These are phyloP conservation scores for Neurospora sublineolata DNA, from an alignment of 495 filamentous ascomycete genomes.

Conservation along the genomic window DNA sequence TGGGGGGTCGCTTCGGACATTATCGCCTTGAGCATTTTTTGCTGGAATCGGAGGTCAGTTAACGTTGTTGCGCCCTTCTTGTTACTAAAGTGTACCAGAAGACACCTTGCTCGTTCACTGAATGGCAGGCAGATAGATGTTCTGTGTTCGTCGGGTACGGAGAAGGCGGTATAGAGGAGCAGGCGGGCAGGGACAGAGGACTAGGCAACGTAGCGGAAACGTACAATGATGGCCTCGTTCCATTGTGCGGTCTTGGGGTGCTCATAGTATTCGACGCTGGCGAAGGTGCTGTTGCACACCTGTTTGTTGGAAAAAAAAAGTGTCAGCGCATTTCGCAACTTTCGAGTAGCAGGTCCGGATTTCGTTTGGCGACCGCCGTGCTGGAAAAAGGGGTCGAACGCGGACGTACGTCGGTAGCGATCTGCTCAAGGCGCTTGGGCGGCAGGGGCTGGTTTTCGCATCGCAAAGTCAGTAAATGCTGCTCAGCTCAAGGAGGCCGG, in stretches of 20 bases:
- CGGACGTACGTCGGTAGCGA: slow-evolving; percentile 63
- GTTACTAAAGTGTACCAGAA: background rate
- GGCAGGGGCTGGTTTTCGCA: slow-evolving; percentile 52
- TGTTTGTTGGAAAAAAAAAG: slow-evolving; percentile 25
- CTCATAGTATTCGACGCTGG: slow-evolving; percentile 61
- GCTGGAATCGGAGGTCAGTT: slow-evolving; percentile 36
- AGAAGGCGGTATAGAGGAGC: background rate
- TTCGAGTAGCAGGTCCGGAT: background rate
- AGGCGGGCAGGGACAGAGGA: background rate
- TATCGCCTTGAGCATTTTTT: slow-evolving; percentile 71
- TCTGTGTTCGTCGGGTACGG: background rate
- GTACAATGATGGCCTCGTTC: slow-evolving; percentile 88
- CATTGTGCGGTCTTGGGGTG: slow-evolving; percentile 68
- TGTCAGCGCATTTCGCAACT: slow-evolving; percentile 8
- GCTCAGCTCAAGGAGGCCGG: background rate
- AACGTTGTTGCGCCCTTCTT: background rate
- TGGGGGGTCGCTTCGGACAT: slow-evolving; percentile 67
- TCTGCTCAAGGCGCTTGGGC: slow-evolving; percentile 64
- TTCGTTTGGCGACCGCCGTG: background rate
- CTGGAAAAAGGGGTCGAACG: background rate
- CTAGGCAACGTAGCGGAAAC: slow-evolving; percentile 12
- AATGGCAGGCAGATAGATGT: background rate
- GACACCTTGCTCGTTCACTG: background rate
- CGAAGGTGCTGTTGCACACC: slow-evolving; percentile 75
- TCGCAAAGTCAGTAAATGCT: background rate